These are phyloP conservation scores for Trichoderma sp. DNA, from an alignment of 2,329 filamentous ascomycete species.

Conservation along the genomic window DNA sequence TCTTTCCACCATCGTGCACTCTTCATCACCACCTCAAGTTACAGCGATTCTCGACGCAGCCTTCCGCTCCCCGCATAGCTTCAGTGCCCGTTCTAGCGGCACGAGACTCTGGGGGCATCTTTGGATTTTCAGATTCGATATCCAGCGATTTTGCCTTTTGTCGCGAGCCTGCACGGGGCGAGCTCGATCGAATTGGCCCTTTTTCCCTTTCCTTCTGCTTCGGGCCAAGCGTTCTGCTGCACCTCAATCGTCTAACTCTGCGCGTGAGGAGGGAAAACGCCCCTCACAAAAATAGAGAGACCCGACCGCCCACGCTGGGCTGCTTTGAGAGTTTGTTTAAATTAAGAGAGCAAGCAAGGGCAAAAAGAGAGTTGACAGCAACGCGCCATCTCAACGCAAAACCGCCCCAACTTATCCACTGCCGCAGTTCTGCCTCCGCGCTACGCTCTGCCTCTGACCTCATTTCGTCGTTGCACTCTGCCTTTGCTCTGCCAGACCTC, in stretches of 20 bases:
- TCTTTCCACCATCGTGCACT: constrained; percentile 43
- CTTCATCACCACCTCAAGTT: constrained; percentile 41
- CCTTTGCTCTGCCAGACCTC: constrained; percentile 31
- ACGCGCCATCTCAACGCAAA: constrained; percentile 25
- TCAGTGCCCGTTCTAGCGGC: constrained; percentile 8
- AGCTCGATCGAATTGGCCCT: constrained; percentile 20
- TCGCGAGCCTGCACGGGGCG: constrained; percentile 5
- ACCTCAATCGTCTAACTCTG: not conserved
- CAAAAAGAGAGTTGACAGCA: constrained; percentile 19
- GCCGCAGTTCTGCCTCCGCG: constrained; percentile 31
- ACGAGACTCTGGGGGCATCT: not conserved
- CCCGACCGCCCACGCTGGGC: not conserved
- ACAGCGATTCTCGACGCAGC: constrained; percentile 26
- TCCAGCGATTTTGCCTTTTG: constrained; percentile 16
- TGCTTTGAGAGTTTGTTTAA: constrained; percentile 18
- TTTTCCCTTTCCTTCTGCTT: not conserved
- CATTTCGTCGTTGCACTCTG: constrained; percentile 36
- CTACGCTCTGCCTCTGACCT: constrained; percentile 45
- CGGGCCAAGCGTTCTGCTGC: constrained; percentile 3
- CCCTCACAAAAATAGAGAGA: constrained; percentile 10
- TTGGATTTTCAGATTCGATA: not conserved
- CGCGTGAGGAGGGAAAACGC: constrained; percentile 1
- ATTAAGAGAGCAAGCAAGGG: constrained; percentile 3
- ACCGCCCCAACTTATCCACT: constrained; percentile 24
- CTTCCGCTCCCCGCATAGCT: constrained; percentile 17